phyloP scores from a whole-genome alignment of 129 eudicot species.

The Lonicera japonica region DNA sequence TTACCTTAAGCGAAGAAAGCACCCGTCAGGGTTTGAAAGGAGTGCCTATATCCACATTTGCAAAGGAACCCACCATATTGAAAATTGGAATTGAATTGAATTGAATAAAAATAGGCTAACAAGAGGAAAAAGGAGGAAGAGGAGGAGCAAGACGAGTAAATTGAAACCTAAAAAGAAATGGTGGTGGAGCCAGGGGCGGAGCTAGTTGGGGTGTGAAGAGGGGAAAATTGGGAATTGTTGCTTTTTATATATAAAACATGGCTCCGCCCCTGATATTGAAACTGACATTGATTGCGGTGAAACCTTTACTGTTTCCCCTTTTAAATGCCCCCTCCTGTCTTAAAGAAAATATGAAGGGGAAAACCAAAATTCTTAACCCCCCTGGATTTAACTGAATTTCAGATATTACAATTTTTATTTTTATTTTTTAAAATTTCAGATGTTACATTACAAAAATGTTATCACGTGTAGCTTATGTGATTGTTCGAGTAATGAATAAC shows the following conservation, averaged over 20 bases:
- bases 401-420: no score
- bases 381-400: neutral
- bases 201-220: neutral
- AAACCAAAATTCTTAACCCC: neutral
- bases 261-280: neutral
- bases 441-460: no score
- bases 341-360: no score
- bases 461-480: no score
- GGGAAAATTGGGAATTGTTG: neutral
- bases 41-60: neutral
- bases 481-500: no score
- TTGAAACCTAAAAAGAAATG: no score
- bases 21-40: constrained; percentile 12
- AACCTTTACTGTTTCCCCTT: neutral
- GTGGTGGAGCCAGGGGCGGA: neutral
- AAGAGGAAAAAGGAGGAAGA: no score
- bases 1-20: constrained; percentile 20
- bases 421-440: no score
- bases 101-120: no score
- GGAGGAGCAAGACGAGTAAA: no score
- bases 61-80: constrained; percentile 8
- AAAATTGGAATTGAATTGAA: no score
- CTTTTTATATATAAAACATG: neutral
- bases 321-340: neutral
- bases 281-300: neutral